Percentiles rank a stretch among this genome's conserved stretches.
Evolutionary conservation across 495 filamentous ascomycete genomes (phyloP).

Genomic region (Xylaria palmicola): DNA sequence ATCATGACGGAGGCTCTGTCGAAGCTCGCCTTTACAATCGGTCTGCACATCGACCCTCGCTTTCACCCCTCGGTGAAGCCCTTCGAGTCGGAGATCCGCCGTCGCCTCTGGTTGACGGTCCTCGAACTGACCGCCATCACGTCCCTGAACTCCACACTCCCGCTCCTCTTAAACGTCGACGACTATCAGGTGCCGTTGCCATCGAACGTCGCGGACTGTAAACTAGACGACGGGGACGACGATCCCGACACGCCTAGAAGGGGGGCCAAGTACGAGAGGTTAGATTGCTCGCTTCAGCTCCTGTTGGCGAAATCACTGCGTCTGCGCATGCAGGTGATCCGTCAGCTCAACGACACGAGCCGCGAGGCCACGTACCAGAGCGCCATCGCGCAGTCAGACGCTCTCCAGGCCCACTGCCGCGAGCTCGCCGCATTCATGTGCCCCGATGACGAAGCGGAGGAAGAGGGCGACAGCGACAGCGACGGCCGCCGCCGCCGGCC

Average conservation of each 20-base stretch:
- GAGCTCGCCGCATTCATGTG: background rate
- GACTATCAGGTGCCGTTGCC: slow-evolving; percentile 1
- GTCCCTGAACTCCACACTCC: slow-evolving; percentile 7
- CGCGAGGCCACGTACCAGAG: background rate
- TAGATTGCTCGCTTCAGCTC: slow-evolving; percentile 8
- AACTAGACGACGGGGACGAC: background rate
- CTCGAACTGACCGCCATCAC: slow-evolving; percentile 7
- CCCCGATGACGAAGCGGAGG: background rate
- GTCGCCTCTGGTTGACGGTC: slow-evolving; percentile 12
- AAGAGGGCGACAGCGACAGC: too few species aligned
- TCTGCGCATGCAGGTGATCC: slow-evolving; percentile 3
- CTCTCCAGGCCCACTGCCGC: slow-evolving; percentile 1
- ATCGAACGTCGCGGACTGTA: background rate
- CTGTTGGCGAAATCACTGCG: slow-evolving; percentile 4
- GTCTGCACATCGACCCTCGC: slow-evolving; percentile 5
- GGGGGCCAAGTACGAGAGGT: background rate
- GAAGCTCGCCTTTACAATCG: slow-evolving; percentile 7
- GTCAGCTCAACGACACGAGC: background rate
- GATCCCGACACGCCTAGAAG: background rate
- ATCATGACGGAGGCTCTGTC: slow-evolving; percentile 1
- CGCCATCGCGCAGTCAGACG: background rate
- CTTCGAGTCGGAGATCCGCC: slow-evolving; percentile 12
- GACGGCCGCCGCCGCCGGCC: too few species aligned
- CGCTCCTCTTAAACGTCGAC: background rate
- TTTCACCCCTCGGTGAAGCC: background rate